Conservation (phyloP, 116 monocot species). For the Papilionanthe hybrid region DNA sequence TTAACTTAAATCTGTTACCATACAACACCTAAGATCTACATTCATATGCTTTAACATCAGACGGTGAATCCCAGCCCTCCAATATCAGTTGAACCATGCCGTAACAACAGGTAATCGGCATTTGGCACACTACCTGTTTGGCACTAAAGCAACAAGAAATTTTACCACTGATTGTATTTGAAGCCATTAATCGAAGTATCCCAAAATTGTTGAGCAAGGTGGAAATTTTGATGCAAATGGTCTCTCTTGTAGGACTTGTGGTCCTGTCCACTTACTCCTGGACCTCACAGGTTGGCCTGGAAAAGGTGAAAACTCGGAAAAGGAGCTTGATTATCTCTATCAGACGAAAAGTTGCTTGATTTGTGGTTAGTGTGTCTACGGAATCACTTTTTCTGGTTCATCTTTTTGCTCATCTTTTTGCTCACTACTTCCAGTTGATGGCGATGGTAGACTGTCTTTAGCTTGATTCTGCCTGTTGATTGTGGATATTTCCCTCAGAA, state of each 20-base stretch:
- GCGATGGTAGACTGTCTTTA: neutral
- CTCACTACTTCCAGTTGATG: neutral
- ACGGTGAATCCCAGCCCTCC: too few species aligned
- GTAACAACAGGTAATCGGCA: too few species aligned
- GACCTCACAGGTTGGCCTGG: neutral
- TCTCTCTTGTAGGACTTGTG: neutral
- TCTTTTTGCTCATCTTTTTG: constrained; percentile 8
- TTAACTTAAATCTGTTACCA: too few species aligned
- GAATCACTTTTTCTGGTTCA: constrained; percentile 1
- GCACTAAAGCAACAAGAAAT: too few species aligned
- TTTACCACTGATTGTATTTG: too few species aligned
- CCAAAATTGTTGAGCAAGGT: neutral
- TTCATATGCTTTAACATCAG: too few species aligned
- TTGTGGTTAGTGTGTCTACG: neutral
- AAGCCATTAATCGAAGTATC: too few species aligned
- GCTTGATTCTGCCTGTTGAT: neutral
- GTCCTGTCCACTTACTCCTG: neutral
- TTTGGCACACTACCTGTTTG: too few species aligned
- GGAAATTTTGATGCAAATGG: neutral
- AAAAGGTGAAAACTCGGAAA: neutral
- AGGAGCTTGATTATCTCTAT: neutral
- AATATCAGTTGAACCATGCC: too few species aligned
- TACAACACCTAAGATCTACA: too few species aligned
- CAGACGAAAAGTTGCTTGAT: neutral
- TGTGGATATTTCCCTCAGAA: neutral